phyloP scores from a whole-genome alignment of 2,329 filamentous ascomycete species.

The Coniochaeta sp. region DNA sequence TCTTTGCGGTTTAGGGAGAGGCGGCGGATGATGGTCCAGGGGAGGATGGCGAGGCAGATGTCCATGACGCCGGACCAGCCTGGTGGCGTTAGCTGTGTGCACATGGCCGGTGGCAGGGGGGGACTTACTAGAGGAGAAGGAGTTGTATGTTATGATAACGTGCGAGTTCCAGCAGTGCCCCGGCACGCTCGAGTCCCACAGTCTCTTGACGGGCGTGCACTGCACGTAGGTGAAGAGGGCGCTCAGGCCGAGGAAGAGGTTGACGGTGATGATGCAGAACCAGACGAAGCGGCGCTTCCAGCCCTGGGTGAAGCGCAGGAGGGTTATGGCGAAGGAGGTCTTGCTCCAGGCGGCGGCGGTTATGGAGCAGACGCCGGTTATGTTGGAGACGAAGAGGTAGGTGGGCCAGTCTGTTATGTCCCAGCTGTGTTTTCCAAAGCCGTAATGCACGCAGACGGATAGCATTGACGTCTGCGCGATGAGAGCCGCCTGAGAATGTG shows the following conservation, averaged over 20 bases:
- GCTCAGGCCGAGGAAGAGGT: slow-evolving; percentile 19
- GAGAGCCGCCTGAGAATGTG: neutral
- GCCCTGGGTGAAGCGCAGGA: slow-evolving; percentile 22
- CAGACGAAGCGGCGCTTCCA: slow-evolving; percentile 18
- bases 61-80: slow-evolving; percentile 15
- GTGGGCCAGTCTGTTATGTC: slow-evolving; percentile 5
- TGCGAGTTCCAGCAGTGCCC: slow-evolving; percentile 18
- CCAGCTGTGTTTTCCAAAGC: slow-evolving; percentile 7
- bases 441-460: neutral
- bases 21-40: slow-evolving; percentile 20
- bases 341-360: slow-evolving; percentile 24
- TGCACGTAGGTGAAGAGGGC: slow-evolving; percentile 17
- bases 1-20: slow-evolving; percentile 21
- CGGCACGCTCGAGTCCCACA: slow-evolving; percentile 14
- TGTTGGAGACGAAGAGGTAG: slow-evolving; percentile 10
- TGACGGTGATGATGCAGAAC: slow-evolving; percentile 24
- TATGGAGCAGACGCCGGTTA: slow-evolving; percentile 18
- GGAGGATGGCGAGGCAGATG: slow-evolving; percentile 18
- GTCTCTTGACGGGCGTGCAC: slow-evolving; percentile 17
- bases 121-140: slow-evolving; percentile 13
- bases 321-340: slow-evolving; percentile 27
- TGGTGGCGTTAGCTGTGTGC: neutral
- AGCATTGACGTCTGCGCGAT: slow-evolving; percentile 3
- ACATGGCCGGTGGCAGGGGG: neutral
- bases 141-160: slow-evolving; percentile 14